phyloP scores from a whole-genome alignment of 2,329 filamentous ascomycete species.

The Talaromyces islandicus region DNA sequence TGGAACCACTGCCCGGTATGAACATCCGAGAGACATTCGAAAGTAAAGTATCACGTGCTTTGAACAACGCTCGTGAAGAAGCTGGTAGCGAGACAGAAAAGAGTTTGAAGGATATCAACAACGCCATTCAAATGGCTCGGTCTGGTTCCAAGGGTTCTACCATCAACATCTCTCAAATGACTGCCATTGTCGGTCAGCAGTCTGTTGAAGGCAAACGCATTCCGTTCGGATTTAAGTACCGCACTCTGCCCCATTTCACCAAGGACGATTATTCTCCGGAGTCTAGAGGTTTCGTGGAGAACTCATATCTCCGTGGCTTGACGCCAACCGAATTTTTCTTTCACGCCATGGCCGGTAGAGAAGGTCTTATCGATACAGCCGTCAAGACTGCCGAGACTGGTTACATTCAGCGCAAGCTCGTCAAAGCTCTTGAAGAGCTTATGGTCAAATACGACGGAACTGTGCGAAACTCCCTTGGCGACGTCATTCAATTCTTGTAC shows the following conservation, averaged over 20 bases:
- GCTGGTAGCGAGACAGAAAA: slow-evolving; percentile 89
- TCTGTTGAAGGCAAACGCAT: slow-evolving; percentile 98
- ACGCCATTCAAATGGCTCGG: slow-evolving; percentile 90
- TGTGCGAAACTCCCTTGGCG: slow-evolving; percentile 91
- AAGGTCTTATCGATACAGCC: slow-evolving; percentile 98
- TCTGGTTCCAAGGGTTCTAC: slow-evolving; percentile 98
- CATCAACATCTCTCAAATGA: slow-evolving; percentile 99
- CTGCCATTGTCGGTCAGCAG: slow-evolving; percentile 93
- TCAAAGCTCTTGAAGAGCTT: slow-evolving; percentile 96
- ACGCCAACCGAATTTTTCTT: slow-evolving; percentile 98
- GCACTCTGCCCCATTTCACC: slow-evolving; percentile 93
- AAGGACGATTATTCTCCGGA: slow-evolving; percentile 99
- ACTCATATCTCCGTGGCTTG: slow-evolving; percentile 92
- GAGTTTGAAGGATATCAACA: slow-evolving; percentile 92
- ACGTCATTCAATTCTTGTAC: slow-evolving; percentile 95
- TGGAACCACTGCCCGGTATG: slow-evolving; percentile 96
- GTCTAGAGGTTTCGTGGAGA: slow-evolving; percentile 95
- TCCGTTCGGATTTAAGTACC: slow-evolving; percentile 98
- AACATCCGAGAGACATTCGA: slow-evolving; percentile 98
- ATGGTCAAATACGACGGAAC: slow-evolving; percentile 98
- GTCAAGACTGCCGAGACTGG: slow-evolving; percentile 99
- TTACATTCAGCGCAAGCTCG: slow-evolving; percentile 96
- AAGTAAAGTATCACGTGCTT: slow-evolving; percentile 86
- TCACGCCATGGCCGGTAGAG: slow-evolving; percentile 99
- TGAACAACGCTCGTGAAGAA: slow-evolving; percentile 94